Conservation (phyloP, 352 stramenopile species). For the Globisporangium orthogonon region DNA sequence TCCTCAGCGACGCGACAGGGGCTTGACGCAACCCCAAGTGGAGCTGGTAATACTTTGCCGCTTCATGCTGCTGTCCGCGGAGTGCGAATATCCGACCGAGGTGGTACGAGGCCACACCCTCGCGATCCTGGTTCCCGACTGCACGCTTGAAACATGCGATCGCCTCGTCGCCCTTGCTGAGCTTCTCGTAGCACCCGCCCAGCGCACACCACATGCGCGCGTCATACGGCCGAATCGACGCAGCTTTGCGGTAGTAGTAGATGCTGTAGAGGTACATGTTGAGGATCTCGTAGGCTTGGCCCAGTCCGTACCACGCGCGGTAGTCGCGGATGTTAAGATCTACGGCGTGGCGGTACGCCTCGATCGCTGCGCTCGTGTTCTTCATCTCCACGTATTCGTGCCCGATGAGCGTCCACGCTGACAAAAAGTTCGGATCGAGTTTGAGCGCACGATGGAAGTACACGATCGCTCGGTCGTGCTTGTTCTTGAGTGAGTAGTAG, state of each 20-base stretch:
- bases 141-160: conserved; percentile 71
- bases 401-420: conserved; percentile 97
- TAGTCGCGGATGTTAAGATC: conserved; percentile 94
- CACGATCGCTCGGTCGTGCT: conserved; percentile 95
- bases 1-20: conserved; percentile 1
- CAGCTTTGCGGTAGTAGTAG: conserved; percentile 98
- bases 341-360: conserved; percentile 92
- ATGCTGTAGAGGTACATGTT: conserved; percentile 98
- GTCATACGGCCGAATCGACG: conserved; percentile 93
- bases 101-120: conserved; percentile 69
- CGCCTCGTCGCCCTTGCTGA: conserved; percentile 61
- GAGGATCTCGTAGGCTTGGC: conserved; percentile 98
- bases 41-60: conserved; percentile 69
- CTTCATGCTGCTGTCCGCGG: conserved; percentile 44
- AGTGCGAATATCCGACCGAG: conserved; percentile 50
- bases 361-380: conserved; percentile 95
- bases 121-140: conserved; percentile 67
- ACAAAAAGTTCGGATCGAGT: conserved; percentile 93
- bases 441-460: conserved; percentile 96
- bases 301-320: conserved; percentile 97
- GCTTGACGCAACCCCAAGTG: conserved; percentile 46
- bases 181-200: conserved; percentile 79
- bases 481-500: conserved; percentile 87
- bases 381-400: conserved; percentile 99
- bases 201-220: conserved; percentile 97